Evolutionary conservation across 2,329 filamentous ascomycete species (phyloP).

Genomic region (Colletotrichum somersetense): DNA sequence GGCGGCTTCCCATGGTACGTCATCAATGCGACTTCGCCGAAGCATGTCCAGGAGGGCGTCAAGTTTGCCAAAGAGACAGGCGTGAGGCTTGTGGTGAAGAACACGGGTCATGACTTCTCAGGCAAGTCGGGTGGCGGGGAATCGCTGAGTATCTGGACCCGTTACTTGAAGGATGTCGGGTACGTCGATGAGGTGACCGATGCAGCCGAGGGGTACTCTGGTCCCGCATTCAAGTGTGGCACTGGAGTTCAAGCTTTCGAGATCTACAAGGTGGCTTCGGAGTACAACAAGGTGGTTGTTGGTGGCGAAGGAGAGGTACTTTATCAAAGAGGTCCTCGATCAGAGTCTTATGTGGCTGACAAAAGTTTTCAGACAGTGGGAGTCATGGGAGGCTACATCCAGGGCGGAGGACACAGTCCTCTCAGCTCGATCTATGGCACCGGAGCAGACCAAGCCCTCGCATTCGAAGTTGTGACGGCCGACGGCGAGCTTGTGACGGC

Average conservation of each 20-base stretch:
- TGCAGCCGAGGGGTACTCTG: constrained; percentile 15
- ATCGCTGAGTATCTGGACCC: constrained; percentile 34
- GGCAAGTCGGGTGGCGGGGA: constrained; percentile 25
- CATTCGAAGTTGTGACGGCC: constrained; percentile 67
- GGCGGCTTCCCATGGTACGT: constrained; percentile 31
- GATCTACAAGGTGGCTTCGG: constrained; percentile 15
- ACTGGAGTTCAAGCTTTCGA: constrained; percentile 17
- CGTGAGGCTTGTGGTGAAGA: constrained; percentile 30
- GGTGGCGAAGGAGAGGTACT: constrained; percentile 26
- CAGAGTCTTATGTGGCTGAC: background rate
- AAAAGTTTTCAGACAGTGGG: constrained; percentile 60
- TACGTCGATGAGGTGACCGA: constrained; percentile 9
- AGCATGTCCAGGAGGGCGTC: constrained; percentile 30
- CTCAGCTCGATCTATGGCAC: constrained; percentile 67
- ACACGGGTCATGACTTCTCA: constrained; percentile 28
- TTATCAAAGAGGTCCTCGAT: background rate
- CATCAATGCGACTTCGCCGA: constrained; percentile 14
- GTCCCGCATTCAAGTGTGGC: constrained; percentile 24
- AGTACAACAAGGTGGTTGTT: constrained; percentile 15
- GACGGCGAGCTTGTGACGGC: constrained; percentile 62
- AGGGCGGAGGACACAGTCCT: constrained; percentile 70
- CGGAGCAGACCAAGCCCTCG: constrained; percentile 69
- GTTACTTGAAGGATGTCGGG: constrained; percentile 21
- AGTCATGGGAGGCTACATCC: constrained; percentile 69
- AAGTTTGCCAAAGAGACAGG: constrained; percentile 27